Conservation (phyloP, 2,329 filamentous ascomycete genomes). For the Sphaerulina musiva region DNA sequence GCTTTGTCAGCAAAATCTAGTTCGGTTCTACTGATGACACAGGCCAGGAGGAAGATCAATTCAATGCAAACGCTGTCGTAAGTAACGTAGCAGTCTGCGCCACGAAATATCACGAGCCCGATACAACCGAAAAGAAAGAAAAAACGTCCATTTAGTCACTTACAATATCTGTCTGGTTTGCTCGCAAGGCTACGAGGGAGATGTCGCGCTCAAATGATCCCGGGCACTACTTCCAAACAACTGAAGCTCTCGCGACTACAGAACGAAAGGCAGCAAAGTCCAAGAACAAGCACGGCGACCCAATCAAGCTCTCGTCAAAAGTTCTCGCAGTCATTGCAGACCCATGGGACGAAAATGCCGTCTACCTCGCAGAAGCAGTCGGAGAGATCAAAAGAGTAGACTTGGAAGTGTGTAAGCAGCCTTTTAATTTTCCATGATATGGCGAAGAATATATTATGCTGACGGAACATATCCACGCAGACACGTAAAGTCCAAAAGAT, state of each 20-base stretch:
- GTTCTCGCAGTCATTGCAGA: conserved; percentile 68
- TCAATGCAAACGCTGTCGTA: background rate
- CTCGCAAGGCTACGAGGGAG: background rate
- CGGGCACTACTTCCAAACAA: conserved; percentile 86
- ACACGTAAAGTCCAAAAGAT: conserved; percentile 40
- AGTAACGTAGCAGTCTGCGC: background rate
- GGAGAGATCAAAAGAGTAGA: conserved; percentile 68
- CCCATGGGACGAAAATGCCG: conserved; percentile 49
- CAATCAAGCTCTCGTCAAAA: conserved; percentile 76
- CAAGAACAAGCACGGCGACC: conserved; percentile 78
- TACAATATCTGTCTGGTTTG: background rate
- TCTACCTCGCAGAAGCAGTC: conserved; percentile 84
- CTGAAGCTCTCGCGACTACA: conserved; percentile 49
- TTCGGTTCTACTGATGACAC: no score
- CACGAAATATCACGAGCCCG: background rate
- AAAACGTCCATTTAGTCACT: background rate
- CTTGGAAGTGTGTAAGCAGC: conserved; percentile 62
- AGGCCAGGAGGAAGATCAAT: background rate
- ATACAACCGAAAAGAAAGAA: background rate
- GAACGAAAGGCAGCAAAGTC: conserved; percentile 62
- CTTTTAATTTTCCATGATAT: background rate
- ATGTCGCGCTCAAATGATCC: conserved; percentile 66
- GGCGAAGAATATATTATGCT: background rate
- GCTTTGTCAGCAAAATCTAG: background rate
- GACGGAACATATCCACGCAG: conserved; percentile 29